Percentiles rank a stretch among this genome's conserved stretches.
phyloP scores from a whole-genome alignment of 371 early-diverging fungal genomes.

The Mucor plumbeus region DNA sequence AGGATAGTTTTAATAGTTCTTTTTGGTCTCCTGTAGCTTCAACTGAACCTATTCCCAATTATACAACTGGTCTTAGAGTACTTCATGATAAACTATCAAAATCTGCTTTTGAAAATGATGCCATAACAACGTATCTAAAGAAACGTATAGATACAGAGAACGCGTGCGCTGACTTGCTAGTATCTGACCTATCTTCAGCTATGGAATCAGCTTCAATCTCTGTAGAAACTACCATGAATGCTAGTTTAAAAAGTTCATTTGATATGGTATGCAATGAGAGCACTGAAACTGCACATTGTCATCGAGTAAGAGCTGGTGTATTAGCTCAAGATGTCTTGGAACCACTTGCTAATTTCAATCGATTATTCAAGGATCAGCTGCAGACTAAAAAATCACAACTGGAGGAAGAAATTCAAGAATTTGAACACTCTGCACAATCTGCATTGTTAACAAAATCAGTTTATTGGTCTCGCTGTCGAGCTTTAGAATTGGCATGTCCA shows the following conservation, averaged over 20 bases:
- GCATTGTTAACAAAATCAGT: slow-evolving; percentile 18
- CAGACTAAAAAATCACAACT: not conserved
- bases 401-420: slow-evolving; percentile 14
- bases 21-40: slow-evolving; percentile 19
- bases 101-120: slow-evolving; percentile 15
- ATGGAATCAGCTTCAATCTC: not conserved
- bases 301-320: slow-evolving; percentile 15
- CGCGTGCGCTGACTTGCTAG: slow-evolving; percentile 8
- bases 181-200: not conserved
- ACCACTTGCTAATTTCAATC: slow-evolving; percentile 15
- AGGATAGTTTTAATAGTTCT: slow-evolving; percentile 7
- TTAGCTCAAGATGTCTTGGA: slow-evolving; percentile 18
- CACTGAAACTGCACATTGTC: slow-evolving; percentile 16
- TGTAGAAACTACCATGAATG: slow-evolving; percentile 1
- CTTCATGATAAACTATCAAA: slow-evolving; percentile 1
- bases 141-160: slow-evolving; percentile 17
- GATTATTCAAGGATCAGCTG: not conserved
- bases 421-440: slow-evolving; percentile 23
- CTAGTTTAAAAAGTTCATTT: slow-evolving; percentile 16
- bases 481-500: slow-evolving; percentile 11
- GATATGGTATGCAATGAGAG: slow-evolving; percentile 15
- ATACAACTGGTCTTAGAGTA: slow-evolving; percentile 3
- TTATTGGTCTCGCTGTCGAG: slow-evolving; percentile 25
- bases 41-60: slow-evolving; percentile 8
- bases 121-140: slow-evolving; percentile 9